Evolutionary conservation across 1,284 basidiomycete genomes (phyloP), one percentile per base, ranked within the genome.

Genomic region (Sporisorium scitamineum): DNA sequence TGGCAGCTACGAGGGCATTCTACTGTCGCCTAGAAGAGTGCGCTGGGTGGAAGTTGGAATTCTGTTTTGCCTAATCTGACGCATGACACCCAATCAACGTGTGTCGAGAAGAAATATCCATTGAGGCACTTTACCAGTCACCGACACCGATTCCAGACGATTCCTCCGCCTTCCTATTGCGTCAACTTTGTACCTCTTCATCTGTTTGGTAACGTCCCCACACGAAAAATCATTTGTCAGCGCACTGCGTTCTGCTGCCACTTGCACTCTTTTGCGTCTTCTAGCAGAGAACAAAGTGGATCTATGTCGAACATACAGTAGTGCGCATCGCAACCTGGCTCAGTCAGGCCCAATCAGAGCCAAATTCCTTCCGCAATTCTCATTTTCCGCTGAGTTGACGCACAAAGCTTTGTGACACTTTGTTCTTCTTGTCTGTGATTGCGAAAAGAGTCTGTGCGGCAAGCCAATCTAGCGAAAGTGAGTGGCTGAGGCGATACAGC

Each of bases 141-240:
- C 20, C 6, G 16, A 54, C 54, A 52, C 54, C 45, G 31, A 51
- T 73, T 73, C 70, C 60, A 66, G 59, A 47, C 44, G 47, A 37
- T 72, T 72, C 70, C 50, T 32, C 64, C 42, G 48, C 54, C 70
- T 73, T 73, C 70, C 64, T 57, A 32, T 14, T 50, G 70, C 70
- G 70, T 73, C 61, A 39, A 39, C 32, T 50, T 73, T 64, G 61
- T 22, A 42, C 37, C 44, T 48, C 60, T 41, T 2, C 2, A 34
- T 22, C 51, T 65, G 62, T 32, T 27, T 5, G 16, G 44, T 71
- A 54, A 66, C 62, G 62, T 66, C 69, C 62, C 69, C 48, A 27
- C 3, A 37, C 52, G 32, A 63, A 31, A 6, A n/a, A 16, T 14
- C 29, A 22, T 24, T n/a, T 10, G 9, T 50, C n/a, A 16, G 10